These are phyloP conservation scores for Ophiognomonia clavigignenti-juglandacearum DNA, from an alignment of 2,329 filamentous ascomycete genomes.

Conservation along the genomic window DNA sequence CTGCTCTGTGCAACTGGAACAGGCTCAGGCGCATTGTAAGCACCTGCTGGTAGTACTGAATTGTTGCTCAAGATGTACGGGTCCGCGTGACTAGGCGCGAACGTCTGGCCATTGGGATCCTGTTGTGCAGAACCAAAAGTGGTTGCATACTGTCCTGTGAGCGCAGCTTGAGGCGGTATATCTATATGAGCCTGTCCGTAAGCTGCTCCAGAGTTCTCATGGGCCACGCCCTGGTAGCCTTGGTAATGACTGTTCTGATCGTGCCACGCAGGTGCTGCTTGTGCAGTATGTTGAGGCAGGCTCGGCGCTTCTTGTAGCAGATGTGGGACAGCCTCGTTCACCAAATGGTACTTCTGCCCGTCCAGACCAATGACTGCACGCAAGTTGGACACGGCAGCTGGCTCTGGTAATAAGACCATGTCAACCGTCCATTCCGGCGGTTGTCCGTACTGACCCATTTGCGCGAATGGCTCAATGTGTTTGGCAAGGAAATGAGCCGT, in stretches of 20 bases:
- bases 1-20: background rate
- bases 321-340: slow-evolving; percentile 35
- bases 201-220: slow-evolving; percentile 1
- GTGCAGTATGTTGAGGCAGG: slow-evolving; percentile 1
- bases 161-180: background rate
- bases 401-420: slow-evolving; percentile 40
- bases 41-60: background rate
- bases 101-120: background rate
- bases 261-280: slow-evolving; percentile 4
- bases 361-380: slow-evolving; percentile 25
- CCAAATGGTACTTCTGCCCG: slow-evolving; percentile 27
- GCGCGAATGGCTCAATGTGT: slow-evolving; percentile 30
- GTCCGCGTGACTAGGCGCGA: slow-evolving; percentile 1
- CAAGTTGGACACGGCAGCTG: slow-evolving; percentile 26
- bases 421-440: slow-evolving; percentile 39
- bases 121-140: background rate
- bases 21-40: background rate
- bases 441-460: slow-evolving; percentile 17
- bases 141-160: background rate
- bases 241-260: slow-evolving; percentile 7
- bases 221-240: slow-evolving; percentile 3
- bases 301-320: slow-evolving; percentile 22
- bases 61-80: background rate
- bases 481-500: slow-evolving; percentile 51
- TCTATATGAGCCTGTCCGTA: slow-evolving; percentile 5